phyloP scores from a whole-genome alignment of 192 early-diverging fungal genomes.

The Coemansia sp. region DNA sequence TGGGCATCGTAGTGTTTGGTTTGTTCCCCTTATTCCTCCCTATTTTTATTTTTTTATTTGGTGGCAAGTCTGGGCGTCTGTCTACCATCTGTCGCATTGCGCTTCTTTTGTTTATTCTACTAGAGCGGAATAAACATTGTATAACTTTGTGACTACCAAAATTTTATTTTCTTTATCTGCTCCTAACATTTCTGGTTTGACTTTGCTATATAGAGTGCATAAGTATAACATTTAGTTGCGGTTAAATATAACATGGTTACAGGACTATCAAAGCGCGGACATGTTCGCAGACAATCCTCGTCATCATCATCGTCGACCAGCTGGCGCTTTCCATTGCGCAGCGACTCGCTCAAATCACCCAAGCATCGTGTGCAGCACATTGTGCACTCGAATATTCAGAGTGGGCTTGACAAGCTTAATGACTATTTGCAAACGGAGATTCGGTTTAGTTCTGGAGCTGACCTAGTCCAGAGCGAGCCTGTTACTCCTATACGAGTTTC shows the following conservation, averaged over 20 bases:
- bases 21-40: background rate
- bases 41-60: background rate
- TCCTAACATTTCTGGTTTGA: background rate
- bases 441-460: conserved; percentile 11
- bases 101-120: background rate
- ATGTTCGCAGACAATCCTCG: conserved; percentile 10
- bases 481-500: background rate
- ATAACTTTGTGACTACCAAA: background rate
- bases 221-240: background rate
- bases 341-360: conserved; percentile 24
- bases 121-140: background rate
- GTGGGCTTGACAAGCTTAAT: conserved; percentile 37
- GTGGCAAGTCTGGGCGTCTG: background rate
- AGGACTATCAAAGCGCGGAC: conserved; percentile 22
- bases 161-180: background rate
- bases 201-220: background rate
- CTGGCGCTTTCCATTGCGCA: conserved; percentile 39
- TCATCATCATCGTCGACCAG: conserved; percentile 8
- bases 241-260: conserved; percentile 17
- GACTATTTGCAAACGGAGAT: conserved; percentile 36
- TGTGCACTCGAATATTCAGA: conserved; percentile 32
- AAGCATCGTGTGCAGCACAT: conserved; percentile 32
- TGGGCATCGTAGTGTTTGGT: background rate
- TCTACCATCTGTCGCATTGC: background rate
- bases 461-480: background rate